Conservation (phyloP, 352 stramenopile species). For the Globisporangium viniferum region DNA sequence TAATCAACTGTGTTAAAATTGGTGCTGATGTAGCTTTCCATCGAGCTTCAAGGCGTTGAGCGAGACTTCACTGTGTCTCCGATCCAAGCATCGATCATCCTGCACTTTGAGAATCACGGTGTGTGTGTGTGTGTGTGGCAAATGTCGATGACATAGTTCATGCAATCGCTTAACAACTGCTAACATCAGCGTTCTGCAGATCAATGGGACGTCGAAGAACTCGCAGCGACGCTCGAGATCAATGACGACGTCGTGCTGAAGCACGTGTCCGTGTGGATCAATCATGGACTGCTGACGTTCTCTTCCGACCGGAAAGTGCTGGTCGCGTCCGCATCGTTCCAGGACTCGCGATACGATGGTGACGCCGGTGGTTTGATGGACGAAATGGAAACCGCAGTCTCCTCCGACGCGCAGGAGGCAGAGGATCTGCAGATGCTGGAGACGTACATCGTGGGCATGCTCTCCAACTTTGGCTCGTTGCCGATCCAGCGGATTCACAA, state of each 20-base stretch:
- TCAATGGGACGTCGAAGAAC: conserved; percentile 54
- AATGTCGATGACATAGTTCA: not conserved
- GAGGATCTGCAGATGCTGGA: conserved; percentile 92
- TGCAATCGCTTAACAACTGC: not conserved
- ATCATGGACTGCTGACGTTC: conserved; percentile 60
- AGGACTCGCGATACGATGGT: conserved; percentile 37
- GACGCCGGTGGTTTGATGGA: conserved; percentile 34
- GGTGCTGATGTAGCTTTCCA: conserved; percentile 37
- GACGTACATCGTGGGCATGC: conserved; percentile 95
- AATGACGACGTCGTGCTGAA: conserved; percentile 55
- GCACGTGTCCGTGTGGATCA: conserved; percentile 67
- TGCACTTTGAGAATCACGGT: conserved; percentile 94
- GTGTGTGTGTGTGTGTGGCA: conserved; percentile 21
- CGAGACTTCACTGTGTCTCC: conserved; percentile 90
- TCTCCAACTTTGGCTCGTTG: conserved; percentile 92
- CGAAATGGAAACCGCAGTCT: conserved; percentile 83
- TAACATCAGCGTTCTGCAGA: conserved; percentile 20
- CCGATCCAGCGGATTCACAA: conserved; percentile 93
- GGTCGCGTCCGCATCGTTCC: conserved; percentile 38
- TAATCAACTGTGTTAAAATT: conserved; percentile 2
- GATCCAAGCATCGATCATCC: conserved; percentile 92
- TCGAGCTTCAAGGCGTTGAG: conserved; percentile 87
- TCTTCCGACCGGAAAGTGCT: conserved; percentile 39
- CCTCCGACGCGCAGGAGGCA: conserved; percentile 85
- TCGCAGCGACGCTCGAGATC: conserved; percentile 60